Percentiles rank a stretch among this genome's conserved stretches.
Evolutionary conservation across 495 filamentous ascomycete species (phyloP).

Genomic region (Xylaria palmicola): DNA sequence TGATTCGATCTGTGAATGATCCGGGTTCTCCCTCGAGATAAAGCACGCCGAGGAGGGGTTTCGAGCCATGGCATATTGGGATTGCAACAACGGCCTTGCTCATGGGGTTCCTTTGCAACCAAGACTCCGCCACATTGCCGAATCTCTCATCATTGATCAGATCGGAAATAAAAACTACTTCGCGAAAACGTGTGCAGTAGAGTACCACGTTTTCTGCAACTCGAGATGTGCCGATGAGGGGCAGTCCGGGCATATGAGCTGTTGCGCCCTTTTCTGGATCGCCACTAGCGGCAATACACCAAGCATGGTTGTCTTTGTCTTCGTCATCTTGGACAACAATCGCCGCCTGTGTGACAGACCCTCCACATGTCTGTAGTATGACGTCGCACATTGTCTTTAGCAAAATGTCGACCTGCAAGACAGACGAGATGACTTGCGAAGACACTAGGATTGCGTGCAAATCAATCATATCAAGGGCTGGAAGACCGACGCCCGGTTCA

Average conservation of each 20-base stretch:
- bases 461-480: constrained; percentile 78
- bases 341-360: constrained; percentile 71
- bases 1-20: constrained; percentile 83
- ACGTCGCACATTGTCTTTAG: constrained; percentile 88
- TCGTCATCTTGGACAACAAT: constrained; percentile 76
- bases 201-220: constrained; percentile 77
- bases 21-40: constrained; percentile 84
- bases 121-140: constrained; percentile 71
- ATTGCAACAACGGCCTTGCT: constrained; percentile 82
- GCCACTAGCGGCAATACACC: constrained; percentile 76
- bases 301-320: constrained; percentile 50
- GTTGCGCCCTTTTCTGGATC: constrained; percentile 66
- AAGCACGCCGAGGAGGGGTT: constrained; percentile 74
- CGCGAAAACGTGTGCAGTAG: constrained; percentile 80
- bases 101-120: constrained; percentile 63
- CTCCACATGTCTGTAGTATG: constrained; percentile 81
- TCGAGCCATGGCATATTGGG: constrained; percentile 76
- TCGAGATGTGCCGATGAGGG: constrained; percentile 58
- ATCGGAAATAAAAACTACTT: constrained; percentile 80
- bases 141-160: constrained; percentile 84
- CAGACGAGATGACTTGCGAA: constrained; percentile 87
- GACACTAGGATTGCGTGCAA: constrained; percentile 82
- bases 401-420: constrained; percentile 79
- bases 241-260: constrained; percentile 60
- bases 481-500: constrained; percentile 50